phyloP scores from a whole-genome alignment of 2,329 filamentous ascomycete species.

The Byssochlamys sp. region DNA sequence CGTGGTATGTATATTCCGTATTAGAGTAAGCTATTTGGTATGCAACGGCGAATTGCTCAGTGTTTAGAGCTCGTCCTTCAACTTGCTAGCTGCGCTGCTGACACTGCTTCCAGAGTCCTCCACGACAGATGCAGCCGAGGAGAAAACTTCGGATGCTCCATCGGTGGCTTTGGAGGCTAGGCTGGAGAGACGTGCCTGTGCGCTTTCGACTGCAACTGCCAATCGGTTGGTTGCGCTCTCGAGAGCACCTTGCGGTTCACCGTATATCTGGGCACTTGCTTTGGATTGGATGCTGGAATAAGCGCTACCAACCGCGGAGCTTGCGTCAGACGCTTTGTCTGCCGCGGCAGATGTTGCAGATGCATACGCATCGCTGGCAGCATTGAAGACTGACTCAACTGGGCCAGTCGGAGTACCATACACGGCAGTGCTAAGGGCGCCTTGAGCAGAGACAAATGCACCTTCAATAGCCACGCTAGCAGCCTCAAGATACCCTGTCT shows the following conservation, averaged over 20 bases:
- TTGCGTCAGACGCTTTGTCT: constrained; percentile 21
- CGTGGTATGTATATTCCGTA: not conserved
- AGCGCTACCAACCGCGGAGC: no score
- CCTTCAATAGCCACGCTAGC: constrained; percentile 29
- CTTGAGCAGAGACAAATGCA: constrained; percentile 47
- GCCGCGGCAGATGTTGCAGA: constrained; percentile 39
- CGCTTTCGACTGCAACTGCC: constrained; percentile 25
- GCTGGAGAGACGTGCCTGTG: constrained; percentile 22
- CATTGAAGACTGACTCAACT: no score
- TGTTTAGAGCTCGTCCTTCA: constrained; percentile 45
- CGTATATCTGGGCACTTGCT: no score
- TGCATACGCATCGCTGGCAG: no score
- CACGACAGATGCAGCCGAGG: constrained; percentile 32
- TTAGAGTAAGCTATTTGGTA: not conserved
- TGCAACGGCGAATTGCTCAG: not conserved
- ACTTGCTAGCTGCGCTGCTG: constrained; percentile 33
- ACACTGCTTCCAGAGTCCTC: constrained; percentile 41
- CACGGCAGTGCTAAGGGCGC: constrained; percentile 47
- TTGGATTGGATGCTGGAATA: no score
- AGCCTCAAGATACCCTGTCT: no score
- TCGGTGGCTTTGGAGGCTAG: constrained; percentile 23
- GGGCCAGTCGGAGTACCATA: constrained; percentile 33
- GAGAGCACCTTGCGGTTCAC: constrained; percentile 11
- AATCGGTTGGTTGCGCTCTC: constrained; percentile 24
- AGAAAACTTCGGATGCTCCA: constrained; percentile 24